Percentiles rank a stretch among this genome's conserved stretches.
Conservation (phyloP, 2,329 filamentous ascomycete genomes). For the Curvularia sp. region DNA sequence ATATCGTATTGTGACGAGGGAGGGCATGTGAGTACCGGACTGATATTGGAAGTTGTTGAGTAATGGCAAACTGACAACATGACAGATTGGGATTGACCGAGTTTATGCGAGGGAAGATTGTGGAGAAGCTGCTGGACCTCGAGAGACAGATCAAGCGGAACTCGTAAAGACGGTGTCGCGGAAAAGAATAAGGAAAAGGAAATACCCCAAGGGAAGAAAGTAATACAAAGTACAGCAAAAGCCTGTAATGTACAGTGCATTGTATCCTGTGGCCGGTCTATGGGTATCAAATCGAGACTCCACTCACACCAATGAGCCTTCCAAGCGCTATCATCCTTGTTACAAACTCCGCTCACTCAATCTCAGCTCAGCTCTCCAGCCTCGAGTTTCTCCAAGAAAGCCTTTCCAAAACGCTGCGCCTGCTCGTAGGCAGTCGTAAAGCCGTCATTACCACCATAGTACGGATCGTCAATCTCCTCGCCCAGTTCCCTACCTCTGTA, state of each 20-base stretch:
- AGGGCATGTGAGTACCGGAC: conserved; percentile 56
- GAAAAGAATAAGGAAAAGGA: not conserved
- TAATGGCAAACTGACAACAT: not conserved
- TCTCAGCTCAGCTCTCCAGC: conserved; percentile 39
- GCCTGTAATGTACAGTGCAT: conserved; percentile 6
- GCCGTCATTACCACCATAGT: conserved; percentile 66
- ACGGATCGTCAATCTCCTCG: conserved; percentile 70
- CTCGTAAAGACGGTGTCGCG: conserved; percentile 1
- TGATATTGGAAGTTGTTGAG: conserved; percentile 45
- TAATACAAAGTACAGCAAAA: not conserved
- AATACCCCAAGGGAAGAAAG: conserved; percentile 2
- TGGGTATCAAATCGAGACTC: conserved; percentile 31
- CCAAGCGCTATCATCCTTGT: not conserved
- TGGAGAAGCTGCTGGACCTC: conserved; percentile 27
- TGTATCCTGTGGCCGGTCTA: conserved; percentile 14
- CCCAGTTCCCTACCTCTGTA: conserved; percentile 8
- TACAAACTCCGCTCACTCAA: not conserved
- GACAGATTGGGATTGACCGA: conserved; percentile 30
- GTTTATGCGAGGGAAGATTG: conserved; percentile 33
- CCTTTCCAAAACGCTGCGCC: conserved; percentile 75
- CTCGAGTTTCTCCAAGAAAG: conserved; percentile 71
- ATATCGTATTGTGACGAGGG: conserved; percentile 66
- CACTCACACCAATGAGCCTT: conserved; percentile 1
- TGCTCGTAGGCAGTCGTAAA: conserved; percentile 74
- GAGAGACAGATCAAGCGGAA: conserved; percentile 31